phyloP scores from a whole-genome alignment of 2,329 filamentous ascomycete species.

The Hypomyces rosellus region DNA sequence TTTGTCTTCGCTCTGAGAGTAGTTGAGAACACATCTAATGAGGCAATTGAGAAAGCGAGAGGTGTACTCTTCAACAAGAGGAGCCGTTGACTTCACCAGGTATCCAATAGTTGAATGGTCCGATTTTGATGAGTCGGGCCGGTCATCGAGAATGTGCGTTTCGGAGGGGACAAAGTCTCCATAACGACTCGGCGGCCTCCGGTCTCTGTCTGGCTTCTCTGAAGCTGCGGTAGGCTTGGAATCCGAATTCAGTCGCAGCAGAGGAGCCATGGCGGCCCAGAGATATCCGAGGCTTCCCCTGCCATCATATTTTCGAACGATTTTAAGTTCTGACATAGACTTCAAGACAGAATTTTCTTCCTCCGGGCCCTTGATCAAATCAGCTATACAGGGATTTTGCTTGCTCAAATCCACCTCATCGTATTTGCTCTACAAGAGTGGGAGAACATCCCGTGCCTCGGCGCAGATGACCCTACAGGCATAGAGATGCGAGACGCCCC shows the following conservation, averaged over 20 bases:
- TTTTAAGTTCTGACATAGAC: too few relatives aligned
- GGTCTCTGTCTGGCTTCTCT: not conserved
- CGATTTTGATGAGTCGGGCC: not conserved
- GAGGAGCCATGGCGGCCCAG: too few relatives aligned
- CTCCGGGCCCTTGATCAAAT: too few relatives aligned
- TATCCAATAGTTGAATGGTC: not conserved
- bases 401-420: too few relatives aligned
- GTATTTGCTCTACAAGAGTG: too few relatives aligned
- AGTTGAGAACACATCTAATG: not conserved
- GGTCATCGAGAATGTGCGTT: not conserved
- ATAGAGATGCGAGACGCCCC: too few relatives aligned
- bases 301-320: too few relatives aligned
- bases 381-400: too few relatives aligned
- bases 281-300: too few relatives aligned
- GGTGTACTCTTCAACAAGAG: not conserved
- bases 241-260: not conserved
- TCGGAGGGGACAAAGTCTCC: not conserved
- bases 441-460: too few relatives aligned
- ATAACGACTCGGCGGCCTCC: not conserved
- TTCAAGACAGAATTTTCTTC: too few relatives aligned
- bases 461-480: too few relatives aligned
- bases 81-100: not conserved
- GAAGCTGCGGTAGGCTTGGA: not conserved
- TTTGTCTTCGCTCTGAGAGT: not conserved
- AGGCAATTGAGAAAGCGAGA: not conserved